These are phyloP conservation scores for Acaromyces ingoldii DNA, from an alignment of 1,284 basidiomycete species.

Conservation along the genomic window DNA sequence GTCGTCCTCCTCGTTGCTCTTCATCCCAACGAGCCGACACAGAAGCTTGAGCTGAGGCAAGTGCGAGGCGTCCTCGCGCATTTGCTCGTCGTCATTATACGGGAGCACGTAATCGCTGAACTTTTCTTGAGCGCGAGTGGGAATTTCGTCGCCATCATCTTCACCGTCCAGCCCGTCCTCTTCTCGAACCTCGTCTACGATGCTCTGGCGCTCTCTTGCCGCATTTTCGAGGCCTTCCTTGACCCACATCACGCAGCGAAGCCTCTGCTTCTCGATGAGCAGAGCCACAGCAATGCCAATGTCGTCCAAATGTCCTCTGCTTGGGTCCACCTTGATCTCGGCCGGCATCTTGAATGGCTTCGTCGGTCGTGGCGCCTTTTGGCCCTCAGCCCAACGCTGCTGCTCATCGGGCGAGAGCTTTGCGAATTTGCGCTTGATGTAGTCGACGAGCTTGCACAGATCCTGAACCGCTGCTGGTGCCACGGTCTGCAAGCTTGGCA, in stretches of 20 bases:
- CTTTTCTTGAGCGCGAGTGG: neutral
- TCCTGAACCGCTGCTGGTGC: conserved; percentile 16
- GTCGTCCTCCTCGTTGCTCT: conserved; percentile 23
- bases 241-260: conserved; percentile 42
- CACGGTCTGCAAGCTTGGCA: conserved; percentile 7
- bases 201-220: conserved; percentile 27
- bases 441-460: conserved; percentile 37
- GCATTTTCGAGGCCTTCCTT: conserved; percentile 45
- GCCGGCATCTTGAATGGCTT: conserved; percentile 27
- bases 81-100: conserved; percentile 22
- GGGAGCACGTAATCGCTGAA: neutral
- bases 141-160: conserved; percentile 6
- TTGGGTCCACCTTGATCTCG: conserved; percentile 38
- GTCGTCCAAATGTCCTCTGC: conserved; percentile 27
- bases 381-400: conserved; percentile 30
- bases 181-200: conserved; percentile 12
- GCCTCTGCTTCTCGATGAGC: conserved; percentile 40
- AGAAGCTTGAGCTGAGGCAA: conserved; percentile 44
- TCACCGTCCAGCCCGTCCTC: conserved; percentile 4
- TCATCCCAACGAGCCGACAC: conserved; percentile 39
- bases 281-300: conserved; percentile 46
- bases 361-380: conserved; percentile 24
- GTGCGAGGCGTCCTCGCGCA: conserved; percentile 29
- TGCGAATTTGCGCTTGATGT: conserved; percentile 36
- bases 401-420: conserved; percentile 39